Base-by-base conservation (phyloP, 2,329 filamentous ascomycete genomes). In the Colletotrichum simmondsii region DNA sequence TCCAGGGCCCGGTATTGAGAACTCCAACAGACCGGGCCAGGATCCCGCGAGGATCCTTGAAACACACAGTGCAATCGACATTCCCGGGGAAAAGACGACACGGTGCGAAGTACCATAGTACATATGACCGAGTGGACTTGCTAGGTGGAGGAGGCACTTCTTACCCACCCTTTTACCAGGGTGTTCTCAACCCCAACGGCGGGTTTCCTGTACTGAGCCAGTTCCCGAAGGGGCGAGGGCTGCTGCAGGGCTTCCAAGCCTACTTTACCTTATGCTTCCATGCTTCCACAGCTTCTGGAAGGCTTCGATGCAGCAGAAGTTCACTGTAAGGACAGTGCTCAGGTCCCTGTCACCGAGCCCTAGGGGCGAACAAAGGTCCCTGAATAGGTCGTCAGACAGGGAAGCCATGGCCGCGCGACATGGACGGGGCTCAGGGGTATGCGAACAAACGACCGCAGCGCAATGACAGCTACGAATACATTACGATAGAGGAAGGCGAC, bases 211-310 rank as follows among this genome's bases (percentile, higher is more conserved):
- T 7, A 68, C 57, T 46, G 52, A 49, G 19, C 42, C 42, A 49
- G 57, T 49, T 56, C 62, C 64, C 28, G n/a, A 58, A 61, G 70
- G 37, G 49, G 37, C 28, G n/a, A 58, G 56, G 54, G 26, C 65
- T 64, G 56, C 28, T 28, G 53, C 68, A 72, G 61, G 67, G 35
- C 67, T 60, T 68, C 42, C 42, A 22, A 49, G 19, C 7, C 6
- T 49, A 7, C 19, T 11, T 49, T 22, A 49, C 42, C 10, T 49
- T 49, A 49, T n/a, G 42, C 42, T 49, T 49, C 42, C 56, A 72
- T 60, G 49, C 59, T 63, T 68, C 71, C 71, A 72, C 59, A 72
- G 53, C 63, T 73, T 73, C 71, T 73, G 63, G 71, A 73, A 73
- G 28, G 30, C 37, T 73, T 73, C 67, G 22, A 72, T 63, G 68